Conservation (phyloP, 2,329 filamentous ascomycete species). For the Metarhizium album region DNA sequence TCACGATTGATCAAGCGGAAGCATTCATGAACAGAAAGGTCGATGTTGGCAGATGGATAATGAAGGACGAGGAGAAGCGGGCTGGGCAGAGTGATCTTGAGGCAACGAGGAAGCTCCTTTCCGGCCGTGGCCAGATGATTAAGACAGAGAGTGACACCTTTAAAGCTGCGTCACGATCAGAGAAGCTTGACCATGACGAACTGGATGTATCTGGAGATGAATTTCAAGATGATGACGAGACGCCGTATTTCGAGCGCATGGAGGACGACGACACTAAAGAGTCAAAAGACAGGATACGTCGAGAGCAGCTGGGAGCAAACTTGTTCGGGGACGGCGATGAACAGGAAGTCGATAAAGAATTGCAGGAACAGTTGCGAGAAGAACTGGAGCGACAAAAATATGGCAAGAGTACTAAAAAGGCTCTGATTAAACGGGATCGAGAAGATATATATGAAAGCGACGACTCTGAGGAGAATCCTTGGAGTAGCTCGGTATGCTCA, state of each 20-base stretch:
- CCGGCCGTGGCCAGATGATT: conserved; percentile 44
- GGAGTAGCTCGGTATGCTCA: conserved; percentile 26
- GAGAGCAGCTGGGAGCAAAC: conserved; percentile 78
- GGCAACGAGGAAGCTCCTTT: conserved; percentile 41
- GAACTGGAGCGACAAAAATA: conserved; percentile 58
- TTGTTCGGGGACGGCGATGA: conserved; percentile 65
- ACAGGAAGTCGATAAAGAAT: conserved; percentile 60
- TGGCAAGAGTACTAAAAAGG: conserved; percentile 70
- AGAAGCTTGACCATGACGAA: conserved; percentile 61
- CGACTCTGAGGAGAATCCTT: conserved; percentile 32
- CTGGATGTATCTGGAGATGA: conserved; percentile 58
- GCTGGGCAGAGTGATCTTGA: conserved; percentile 47
- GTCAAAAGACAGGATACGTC: conserved; percentile 60
- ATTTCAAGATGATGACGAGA: conserved; percentile 85
- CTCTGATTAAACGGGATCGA: conserved; percentile 73
- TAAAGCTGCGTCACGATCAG: conserved; percentile 46
- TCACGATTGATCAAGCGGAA: conserved; percentile 78
- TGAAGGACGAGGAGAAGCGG: conserved; percentile 54
- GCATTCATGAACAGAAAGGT: conserved; percentile 70
- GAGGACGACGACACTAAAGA: conserved; percentile 73
- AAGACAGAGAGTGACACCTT: conserved; percentile 60
- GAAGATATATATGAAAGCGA: conserved; percentile 79
- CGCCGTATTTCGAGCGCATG: conserved; percentile 61
- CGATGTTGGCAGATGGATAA: conserved; percentile 70
- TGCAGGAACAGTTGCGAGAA: conserved; percentile 58